Evolutionary conservation across 768 basidiomycete genomes (phyloP), one percentile per base, ranked within the genome.

Genomic region (Pleurotus cornucopiae): DNA sequence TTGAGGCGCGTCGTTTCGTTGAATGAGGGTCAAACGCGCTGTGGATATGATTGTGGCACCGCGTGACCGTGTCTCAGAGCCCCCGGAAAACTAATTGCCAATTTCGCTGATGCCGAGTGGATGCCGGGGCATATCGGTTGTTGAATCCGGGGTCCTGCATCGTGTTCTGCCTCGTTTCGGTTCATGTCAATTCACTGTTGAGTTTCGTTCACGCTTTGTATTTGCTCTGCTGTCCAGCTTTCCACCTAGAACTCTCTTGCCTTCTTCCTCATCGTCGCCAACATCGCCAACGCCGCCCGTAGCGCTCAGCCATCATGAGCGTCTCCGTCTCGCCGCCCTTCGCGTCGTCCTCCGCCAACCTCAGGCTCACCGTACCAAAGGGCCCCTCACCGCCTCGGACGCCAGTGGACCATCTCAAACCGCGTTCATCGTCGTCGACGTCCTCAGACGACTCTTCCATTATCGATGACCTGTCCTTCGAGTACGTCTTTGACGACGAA

Each of bases 401-500:
- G 2, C 76, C 77, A 57, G 63, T 67, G 54, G 62, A 68, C 58
- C 26, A 65, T 30, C 9, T 61, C 43, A 61, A 51, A 61, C 67
- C 54, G 61, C 70, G 47, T 59, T 72, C 57, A 57, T 57, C 62
- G 2, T 66, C 67, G n/a, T 66, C 71, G 2, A 70, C 76, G 2
- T 66, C 69, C 54, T 84, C 83, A 20, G 83, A 85, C 64, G 83
- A 83, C 59, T 82, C 82, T 1, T 81, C 80, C 11, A 71, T 81
- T 54, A 81, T 83, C 58, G 78, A 81, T 51, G 85, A 86, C 62
- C 78, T 86, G 51, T 85, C 83, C 5, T 86, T 88, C 67, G 82
- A 84, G 61, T 88, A 85, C 58, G 74, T 80, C 60, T 73, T 72
- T 44, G 81, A 83, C 70, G 71, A 74, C 9, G 71, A 80, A 6